Percentiles rank a stretch among this genome's conserved stretches.
phyloP scores from a whole-genome alignment of 1,139 yeast species.

The Protomyces lactucae-debilis region DNA sequence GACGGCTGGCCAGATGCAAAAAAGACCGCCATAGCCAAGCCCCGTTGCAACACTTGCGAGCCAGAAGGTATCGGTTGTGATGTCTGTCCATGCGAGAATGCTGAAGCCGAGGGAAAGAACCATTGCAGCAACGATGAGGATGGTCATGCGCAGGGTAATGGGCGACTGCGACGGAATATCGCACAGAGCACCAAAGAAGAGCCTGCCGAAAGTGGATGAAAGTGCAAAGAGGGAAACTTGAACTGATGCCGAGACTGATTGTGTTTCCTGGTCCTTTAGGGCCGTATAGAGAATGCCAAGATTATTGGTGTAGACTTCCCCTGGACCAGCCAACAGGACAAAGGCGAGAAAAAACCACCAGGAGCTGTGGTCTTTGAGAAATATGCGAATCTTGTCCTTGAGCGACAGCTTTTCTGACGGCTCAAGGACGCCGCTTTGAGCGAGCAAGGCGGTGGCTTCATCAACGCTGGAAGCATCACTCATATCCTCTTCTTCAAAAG shows the following conservation, averaged over 20 bases:
- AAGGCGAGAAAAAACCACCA: constrained; percentile 61
- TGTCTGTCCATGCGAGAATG: constrained; percentile 38
- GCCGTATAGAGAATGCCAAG: constrained; percentile 56
- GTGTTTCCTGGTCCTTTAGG: not conserved
- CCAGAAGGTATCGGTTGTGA: constrained; percentile 35
- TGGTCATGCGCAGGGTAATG: constrained; percentile 37
- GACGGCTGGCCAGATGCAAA: constrained; percentile 78
- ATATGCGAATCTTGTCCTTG: constrained; percentile 35
- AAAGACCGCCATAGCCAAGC: constrained; percentile 71
- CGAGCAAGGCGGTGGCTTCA: constrained; percentile 28
- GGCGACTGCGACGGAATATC: constrained; percentile 47
- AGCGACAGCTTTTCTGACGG: constrained; percentile 25
- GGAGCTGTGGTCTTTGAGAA: constrained; percentile 60
- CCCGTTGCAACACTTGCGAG: constrained; percentile 58
- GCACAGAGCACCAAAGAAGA: constrained; percentile 60
- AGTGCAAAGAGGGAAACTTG: constrained; percentile 55
- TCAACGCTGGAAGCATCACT: not conserved
- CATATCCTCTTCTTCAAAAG: not conserved
- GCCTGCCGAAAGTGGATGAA: constrained; percentile 58
- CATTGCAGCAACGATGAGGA: constrained; percentile 46
- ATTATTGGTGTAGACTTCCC: constrained; percentile 82
- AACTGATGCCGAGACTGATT: constrained; percentile 5
- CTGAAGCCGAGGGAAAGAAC: constrained; percentile 44
- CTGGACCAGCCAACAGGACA: constrained; percentile 65
- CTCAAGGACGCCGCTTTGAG: constrained; percentile 15